A percentile compares a stretch with the other conserved stretches of the same genome.
Conservation (phyloP, 176 grass and related monocot genomes). For the Bonia amplexicaulis region DNA sequence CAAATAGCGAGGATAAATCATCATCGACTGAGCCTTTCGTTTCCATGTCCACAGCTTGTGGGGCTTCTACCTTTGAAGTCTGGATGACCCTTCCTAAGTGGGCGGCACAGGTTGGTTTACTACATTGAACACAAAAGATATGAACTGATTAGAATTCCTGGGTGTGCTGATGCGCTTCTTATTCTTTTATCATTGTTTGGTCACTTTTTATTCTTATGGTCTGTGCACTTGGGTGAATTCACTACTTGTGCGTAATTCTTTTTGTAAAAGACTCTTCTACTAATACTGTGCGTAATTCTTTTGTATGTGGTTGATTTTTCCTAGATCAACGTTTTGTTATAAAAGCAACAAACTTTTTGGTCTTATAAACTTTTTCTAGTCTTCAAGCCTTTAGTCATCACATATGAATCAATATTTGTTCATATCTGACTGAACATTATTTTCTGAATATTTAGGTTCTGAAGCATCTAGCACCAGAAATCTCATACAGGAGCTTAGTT, state of each 20-base stretch:
- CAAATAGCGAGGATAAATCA: constrained; percentile 47
- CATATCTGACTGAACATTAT: constrained; percentile 6
- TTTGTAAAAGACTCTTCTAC: background rate
- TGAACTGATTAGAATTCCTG: constrained; percentile 8
- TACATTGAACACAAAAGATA: constrained; percentile 11
- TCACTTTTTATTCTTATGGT: background rate
- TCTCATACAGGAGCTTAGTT: constrained; percentile 74
- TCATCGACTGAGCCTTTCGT: constrained; percentile 50
- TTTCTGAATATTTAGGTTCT: constrained; percentile 60
- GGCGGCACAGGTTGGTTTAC: constrained; percentile 73
- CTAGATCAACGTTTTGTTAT: background rate
- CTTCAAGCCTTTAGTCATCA: background rate
- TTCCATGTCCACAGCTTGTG: constrained; percentile 79
- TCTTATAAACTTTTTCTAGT: background rate
- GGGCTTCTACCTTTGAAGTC: constrained; percentile 79
- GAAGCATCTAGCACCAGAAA: constrained; percentile 84
- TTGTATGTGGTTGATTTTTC: background rate
- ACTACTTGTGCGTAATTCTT: background rate
- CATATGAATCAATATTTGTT: constrained; percentile 2
- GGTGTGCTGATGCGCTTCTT: background rate
- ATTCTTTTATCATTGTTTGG: background rate
- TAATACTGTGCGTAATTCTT: background rate
- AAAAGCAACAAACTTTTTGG: background rate
- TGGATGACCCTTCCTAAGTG: constrained; percentile 93
- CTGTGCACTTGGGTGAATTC: background rate